These are phyloP conservation scores for Cymodocea nodosa DNA, from an alignment of 116 monocot genomes.

Conservation along the genomic window DNA sequence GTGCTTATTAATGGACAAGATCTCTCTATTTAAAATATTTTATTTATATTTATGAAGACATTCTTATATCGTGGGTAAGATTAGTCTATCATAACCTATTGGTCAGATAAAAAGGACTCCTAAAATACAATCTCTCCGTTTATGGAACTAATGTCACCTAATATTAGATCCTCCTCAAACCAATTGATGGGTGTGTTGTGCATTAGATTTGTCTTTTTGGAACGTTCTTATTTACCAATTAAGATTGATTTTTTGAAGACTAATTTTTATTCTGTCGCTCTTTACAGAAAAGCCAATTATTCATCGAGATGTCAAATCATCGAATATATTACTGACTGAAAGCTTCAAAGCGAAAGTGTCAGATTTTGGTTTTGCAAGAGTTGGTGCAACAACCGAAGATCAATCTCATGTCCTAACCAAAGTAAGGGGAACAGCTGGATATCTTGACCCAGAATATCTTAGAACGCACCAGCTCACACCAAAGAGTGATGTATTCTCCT, in stretches of 20 bases:
- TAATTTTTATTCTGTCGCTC: not conserved
- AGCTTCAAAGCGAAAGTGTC: constrained; percentile 81
- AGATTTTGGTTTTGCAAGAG: constrained; percentile 91
- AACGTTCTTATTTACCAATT: no score
- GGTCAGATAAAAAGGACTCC: no score
- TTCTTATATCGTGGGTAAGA: no score
- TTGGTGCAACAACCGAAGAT: constrained; percentile 43
- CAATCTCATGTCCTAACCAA: constrained; percentile 71
- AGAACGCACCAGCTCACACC: constrained; percentile 72
- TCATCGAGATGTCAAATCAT: constrained; percentile 91
- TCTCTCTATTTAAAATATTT: no score
- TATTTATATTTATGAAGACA: no score
- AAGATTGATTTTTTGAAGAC: not conserved
- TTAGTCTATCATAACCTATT: no score
- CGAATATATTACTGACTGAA: constrained; percentile 77
- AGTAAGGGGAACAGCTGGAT: constrained; percentile 74
- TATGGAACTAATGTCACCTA: no score
- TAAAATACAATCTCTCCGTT: no score
- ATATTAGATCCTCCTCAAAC: no score
- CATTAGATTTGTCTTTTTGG: not conserved
- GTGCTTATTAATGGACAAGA: no score
- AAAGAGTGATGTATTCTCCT: constrained; percentile 96
- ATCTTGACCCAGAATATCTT: constrained; percentile 90
- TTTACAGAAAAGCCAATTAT: constrained; percentile 81
- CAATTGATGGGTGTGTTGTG: not conserved